phyloP scores from a whole-genome alignment of 495 filamentous ascomycete species.

The Aspergillus mulundensis region DNA sequence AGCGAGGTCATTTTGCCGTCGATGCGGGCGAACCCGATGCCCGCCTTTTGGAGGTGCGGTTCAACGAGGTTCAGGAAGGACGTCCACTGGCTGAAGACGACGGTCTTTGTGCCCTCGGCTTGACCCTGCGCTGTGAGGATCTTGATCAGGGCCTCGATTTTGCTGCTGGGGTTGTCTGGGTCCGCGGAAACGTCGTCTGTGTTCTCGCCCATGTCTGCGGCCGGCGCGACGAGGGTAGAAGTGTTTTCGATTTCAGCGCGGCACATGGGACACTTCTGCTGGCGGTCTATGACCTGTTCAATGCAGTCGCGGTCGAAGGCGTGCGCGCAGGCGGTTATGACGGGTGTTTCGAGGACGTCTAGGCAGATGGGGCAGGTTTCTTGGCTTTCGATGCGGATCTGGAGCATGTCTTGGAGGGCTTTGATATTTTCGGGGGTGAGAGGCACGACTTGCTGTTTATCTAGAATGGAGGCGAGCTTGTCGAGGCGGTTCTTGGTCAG shows the following conservation, averaged over 20 bases:
- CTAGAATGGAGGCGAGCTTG: slow-evolving; percentile 64
- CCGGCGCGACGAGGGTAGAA: slow-evolving; percentile 62
- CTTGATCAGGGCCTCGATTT: slow-evolving; percentile 76
- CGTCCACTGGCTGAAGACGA: slow-evolving; percentile 95
- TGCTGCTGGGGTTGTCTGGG: slow-evolving; percentile 65
- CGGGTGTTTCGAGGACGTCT: slow-evolving; percentile 65
- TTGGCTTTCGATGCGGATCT: slow-evolving; percentile 73
- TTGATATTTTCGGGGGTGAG: slow-evolving; percentile 69
- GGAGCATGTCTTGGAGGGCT: slow-evolving; percentile 72
- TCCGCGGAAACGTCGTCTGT: slow-evolving; percentile 49
- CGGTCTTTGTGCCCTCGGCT: slow-evolving; percentile 68
- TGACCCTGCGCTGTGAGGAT: slow-evolving; percentile 70
- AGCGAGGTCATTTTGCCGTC: slow-evolving; percentile 74
- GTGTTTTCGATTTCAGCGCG: slow-evolving; percentile 62
- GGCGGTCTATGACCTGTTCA: slow-evolving; percentile 69
- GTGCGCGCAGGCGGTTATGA: slow-evolving; percentile 89
- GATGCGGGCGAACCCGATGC: slow-evolving; percentile 67
- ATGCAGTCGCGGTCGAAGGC: slow-evolving; percentile 75
- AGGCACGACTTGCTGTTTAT: slow-evolving; percentile 59
- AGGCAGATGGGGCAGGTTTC: slow-evolving; percentile 85
- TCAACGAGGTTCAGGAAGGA: slow-evolving; percentile 79
- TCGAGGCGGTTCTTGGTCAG: slow-evolving; percentile 70
- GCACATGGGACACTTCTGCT: slow-evolving; percentile 87
- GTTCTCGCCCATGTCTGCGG: slow-evolving; percentile 49
- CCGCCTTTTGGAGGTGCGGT: slow-evolving; percentile 57